Evolutionary conservation across 768 basidiomycete genomes (phyloP).

Genomic region (Boletus reticuloceps): DNA sequence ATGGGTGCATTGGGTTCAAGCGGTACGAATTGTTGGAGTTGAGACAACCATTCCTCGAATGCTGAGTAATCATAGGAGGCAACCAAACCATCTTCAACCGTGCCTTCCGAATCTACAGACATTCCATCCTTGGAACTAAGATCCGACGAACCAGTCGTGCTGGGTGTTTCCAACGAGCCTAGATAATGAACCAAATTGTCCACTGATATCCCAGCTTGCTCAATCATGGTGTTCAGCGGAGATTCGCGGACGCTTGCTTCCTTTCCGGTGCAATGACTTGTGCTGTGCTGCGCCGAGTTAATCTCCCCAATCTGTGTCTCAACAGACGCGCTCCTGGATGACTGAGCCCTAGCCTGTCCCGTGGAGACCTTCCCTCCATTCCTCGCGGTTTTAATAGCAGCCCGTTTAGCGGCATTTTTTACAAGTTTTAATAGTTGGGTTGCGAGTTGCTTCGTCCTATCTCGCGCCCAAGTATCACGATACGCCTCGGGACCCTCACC

Average conservation of each 20-base stretch:
- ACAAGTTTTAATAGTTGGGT: constrained; percentile 59
- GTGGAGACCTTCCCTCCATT: background rate
- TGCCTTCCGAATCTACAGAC: constrained; percentile 6
- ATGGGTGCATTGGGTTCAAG: constrained; percentile 4
- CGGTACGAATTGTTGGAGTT: constrained; percentile 45
- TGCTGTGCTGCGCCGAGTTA: background rate
- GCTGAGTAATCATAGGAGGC: constrained; percentile 35
- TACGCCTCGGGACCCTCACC: constrained; percentile 75
- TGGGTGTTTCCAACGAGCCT: constrained; percentile 34
- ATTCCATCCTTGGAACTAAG: constrained; percentile 7
- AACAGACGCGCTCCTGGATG: constrained; percentile 28
- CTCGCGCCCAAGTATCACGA: constrained; percentile 58
- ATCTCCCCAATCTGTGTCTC: constrained; percentile 7
- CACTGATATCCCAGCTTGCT: background rate
- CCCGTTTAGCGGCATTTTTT: constrained; percentile 58
- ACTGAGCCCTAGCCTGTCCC: constrained; percentile 32
- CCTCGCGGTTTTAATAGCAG: constrained; percentile 46
- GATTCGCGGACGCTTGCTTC: background rate
- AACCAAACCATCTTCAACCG: constrained; percentile 6
- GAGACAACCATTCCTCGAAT: constrained; percentile 51
- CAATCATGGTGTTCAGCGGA: background rate
- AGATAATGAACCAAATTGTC: constrained; percentile 37
- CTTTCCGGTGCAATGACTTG: too few relatives aligned
- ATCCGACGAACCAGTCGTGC: background rate
- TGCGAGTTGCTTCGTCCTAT: constrained; percentile 61